Conservation (phyloP, 2,329 filamentous ascomycete genomes). For the Ophiostoma populinum region DNA sequence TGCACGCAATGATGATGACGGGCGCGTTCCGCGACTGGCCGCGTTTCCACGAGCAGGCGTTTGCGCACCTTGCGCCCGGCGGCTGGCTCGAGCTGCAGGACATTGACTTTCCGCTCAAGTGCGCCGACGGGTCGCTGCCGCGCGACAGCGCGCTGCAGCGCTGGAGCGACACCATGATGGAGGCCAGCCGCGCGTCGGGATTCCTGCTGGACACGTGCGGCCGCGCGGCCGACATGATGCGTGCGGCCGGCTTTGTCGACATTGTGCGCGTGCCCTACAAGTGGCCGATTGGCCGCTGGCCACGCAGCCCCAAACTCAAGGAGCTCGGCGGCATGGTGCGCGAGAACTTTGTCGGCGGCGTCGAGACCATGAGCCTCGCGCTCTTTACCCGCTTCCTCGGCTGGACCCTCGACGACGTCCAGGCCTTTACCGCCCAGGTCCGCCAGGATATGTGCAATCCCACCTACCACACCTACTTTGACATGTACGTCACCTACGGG, state of each 20-base stretch:
- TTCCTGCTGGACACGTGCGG: constrained; percentile 15
- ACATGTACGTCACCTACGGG: constrained; percentile 15
- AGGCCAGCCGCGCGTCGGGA: constrained; percentile 15
- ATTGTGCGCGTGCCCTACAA: constrained; percentile 16
- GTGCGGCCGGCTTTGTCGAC: constrained; percentile 19
- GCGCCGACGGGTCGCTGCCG: constrained; percentile 16
- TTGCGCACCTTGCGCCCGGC: constrained; percentile 12
- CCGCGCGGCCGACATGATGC: constrained; percentile 15
- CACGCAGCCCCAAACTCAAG: constrained; percentile 19
- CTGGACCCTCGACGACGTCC: constrained; percentile 18
- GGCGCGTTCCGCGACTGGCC: constrained; percentile 15
- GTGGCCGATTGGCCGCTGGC: constrained; percentile 23
- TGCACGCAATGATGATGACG: constrained; percentile 16
- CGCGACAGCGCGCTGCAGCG: constrained; percentile 12
- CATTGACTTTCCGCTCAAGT: constrained; percentile 17
- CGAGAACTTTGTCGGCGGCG: constrained; percentile 17
- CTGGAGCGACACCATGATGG: constrained; percentile 17
- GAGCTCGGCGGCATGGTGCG: constrained; percentile 19
- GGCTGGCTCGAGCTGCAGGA: constrained; percentile 16
- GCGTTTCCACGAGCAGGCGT: constrained; percentile 13
- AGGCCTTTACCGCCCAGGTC: constrained; percentile 14
- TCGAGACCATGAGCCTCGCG: constrained; percentile 20
- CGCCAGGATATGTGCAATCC: constrained; percentile 15
- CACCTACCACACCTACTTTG: constrained; percentile 16
- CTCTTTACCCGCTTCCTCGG: constrained; percentile 21